Evolutionary conservation across 768 basidiomycete genomes (phyloP).

Genomic region (Phaeolepiota aurea): DNA sequence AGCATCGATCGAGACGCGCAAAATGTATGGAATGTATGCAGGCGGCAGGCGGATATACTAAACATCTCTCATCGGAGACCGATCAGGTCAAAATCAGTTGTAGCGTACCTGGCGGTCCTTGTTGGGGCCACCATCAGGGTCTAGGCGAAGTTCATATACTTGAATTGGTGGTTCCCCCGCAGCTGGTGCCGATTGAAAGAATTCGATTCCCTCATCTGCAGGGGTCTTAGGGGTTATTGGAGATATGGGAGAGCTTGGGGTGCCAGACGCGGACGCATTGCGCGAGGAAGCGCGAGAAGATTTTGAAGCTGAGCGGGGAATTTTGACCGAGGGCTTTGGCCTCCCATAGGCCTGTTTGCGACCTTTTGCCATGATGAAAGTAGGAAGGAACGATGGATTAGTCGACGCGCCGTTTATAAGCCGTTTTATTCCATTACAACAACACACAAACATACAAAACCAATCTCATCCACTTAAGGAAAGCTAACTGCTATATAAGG

Average conservation of each 20-base stretch:
- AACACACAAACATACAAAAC: constrained; percentile 1
- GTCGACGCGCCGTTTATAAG: background rate
- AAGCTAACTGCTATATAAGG: background rate
- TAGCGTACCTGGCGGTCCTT: constrained; percentile 79
- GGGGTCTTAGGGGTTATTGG: constrained; percentile 75
- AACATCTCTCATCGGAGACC: constrained; percentile 1
- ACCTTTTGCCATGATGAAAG: constrained; percentile 14
- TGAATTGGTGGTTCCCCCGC: constrained; percentile 57
- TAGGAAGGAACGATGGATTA: constrained; percentile 4
- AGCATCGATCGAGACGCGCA: constrained; percentile 86
- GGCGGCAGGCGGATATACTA: constrained; percentile 97
- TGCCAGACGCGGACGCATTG: constrained; percentile 9
- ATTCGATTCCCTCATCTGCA: constrained; percentile 87
- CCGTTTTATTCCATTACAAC: too few species aligned
- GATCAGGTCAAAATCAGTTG: constrained; percentile 4
- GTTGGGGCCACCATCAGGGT: constrained; percentile 85
- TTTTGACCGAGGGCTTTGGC: constrained; percentile 20
- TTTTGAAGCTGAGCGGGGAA: constrained; percentile 14
- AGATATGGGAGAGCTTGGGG: constrained; percentile 15
- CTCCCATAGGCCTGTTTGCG: constrained; percentile 14
- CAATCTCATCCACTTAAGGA: constrained; percentile 4
- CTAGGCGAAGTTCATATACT: constrained; percentile 83
- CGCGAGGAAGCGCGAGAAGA: constrained; percentile 1
- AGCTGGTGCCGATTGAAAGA: constrained; percentile 55
- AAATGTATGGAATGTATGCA: constrained; percentile 78